These are phyloP conservation scores for Neoascochyta sp. DNA, from an alignment of 2,329 filamentous ascomycete genomes.

Conservation along the genomic window DNA sequence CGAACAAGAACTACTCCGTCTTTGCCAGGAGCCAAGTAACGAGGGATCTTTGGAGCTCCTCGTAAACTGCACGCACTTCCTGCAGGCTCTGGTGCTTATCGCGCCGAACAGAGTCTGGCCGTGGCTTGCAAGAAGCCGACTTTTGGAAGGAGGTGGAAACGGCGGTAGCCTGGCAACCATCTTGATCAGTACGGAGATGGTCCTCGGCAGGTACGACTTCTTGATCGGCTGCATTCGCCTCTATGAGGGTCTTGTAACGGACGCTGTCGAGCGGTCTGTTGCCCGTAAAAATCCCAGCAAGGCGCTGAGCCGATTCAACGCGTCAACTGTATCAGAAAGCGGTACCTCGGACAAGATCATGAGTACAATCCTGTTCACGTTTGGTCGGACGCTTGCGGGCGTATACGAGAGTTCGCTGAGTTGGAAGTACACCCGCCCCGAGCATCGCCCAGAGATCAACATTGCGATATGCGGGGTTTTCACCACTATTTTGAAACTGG, in stretches of 20 bases:
- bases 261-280: constrained; percentile 66
- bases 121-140: constrained; percentile 73
- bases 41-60: constrained; percentile 64
- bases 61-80: constrained; percentile 75
- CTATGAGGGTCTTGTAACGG: constrained; percentile 71
- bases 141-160: constrained; percentile 73
- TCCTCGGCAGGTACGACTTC: constrained; percentile 72
- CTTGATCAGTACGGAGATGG: constrained; percentile 77
- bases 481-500: constrained; percentile 65
- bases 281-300: constrained; percentile 59
- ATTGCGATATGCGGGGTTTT: constrained; percentile 66
- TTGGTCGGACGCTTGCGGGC: constrained; percentile 73
- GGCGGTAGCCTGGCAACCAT: constrained; percentile 74
- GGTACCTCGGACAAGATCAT: constrained; percentile 77
- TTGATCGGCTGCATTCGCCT: constrained; percentile 69
- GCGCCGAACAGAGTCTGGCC: constrained; percentile 87
- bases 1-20: constrained; percentile 59
- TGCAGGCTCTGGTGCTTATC: constrained; percentile 66
- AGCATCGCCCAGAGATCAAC: constrained; percentile 67
- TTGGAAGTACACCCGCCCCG: constrained; percentile 73
- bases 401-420: constrained; percentile 80
- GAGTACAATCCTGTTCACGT: constrained; percentile 65
- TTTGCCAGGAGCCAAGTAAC: constrained; percentile 53
- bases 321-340: constrained; percentile 54
- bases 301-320: constrained; percentile 47